These are phyloP conservation scores for Phytophthora fragariae DNA, from an alignment of 352 stramenopile genomes.

Conservation along the genomic window DNA sequence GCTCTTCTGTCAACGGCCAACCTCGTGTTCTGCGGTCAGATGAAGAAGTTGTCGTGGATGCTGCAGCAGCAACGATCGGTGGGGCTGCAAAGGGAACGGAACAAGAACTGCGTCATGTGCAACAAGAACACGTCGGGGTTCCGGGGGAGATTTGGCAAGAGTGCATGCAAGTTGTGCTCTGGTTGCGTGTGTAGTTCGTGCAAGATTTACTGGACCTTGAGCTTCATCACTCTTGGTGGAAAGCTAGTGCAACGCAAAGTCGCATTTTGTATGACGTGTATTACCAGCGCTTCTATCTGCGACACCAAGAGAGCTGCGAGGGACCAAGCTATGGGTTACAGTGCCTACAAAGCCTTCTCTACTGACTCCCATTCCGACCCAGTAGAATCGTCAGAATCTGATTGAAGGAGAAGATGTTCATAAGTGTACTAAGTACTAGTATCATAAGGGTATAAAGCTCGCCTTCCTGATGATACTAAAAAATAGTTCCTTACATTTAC, in stretches of 20 bases:
- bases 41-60: conserved; percentile 39
- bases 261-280: conserved; percentile 40
- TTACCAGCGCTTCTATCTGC: conserved; percentile 18
- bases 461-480: no score
- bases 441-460: no score
- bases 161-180: conserved; percentile 29
- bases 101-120: conserved; percentile 18
- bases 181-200: conserved; percentile 28
- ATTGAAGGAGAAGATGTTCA: no score
- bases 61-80: conserved; percentile 14
- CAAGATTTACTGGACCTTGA: conserved; percentile 28
- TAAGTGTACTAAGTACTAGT: no score
- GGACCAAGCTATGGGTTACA: conserved; percentile 4
- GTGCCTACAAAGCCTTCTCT: neutral
- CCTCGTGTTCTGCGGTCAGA: conserved; percentile 34
- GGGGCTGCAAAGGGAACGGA: conserved; percentile 13
- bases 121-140: conserved; percentile 9
- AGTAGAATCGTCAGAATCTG: no score
- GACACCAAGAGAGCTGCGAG: conserved; percentile 11
- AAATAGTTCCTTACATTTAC: no score
- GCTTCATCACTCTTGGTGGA: conserved; percentile 27
- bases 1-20: conserved; percentile 25
- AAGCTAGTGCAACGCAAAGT: conserved; percentile 28
- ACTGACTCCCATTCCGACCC: neutral
- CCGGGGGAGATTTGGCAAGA: conserved; percentile 24